Percentiles rank a stretch among this genome's conserved stretches.
phyloP scores from a whole-genome alignment of 1,139 yeast genomes.

The Pichia sp. region DNA sequence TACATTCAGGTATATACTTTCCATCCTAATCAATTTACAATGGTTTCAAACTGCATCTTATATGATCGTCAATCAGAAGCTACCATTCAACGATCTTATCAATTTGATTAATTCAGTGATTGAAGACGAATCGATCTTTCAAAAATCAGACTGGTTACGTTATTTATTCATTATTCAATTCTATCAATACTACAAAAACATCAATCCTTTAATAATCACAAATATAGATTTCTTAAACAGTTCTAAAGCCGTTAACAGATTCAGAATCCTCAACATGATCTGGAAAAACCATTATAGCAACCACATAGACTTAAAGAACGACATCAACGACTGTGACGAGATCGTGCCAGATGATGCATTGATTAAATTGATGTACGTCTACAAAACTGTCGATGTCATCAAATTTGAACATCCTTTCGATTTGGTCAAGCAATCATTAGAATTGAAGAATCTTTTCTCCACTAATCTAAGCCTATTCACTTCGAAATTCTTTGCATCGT shows the following conservation, averaged over 20 bases:
- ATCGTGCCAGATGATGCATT: slow-evolving; percentile 3
- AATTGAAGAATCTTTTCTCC: not conserved
- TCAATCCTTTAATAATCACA: slow-evolving; percentile 14
- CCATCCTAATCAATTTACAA: slow-evolving; percentile 13
- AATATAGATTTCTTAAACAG: slow-evolving; percentile 16
- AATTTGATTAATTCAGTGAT: slow-evolving; percentile 15
- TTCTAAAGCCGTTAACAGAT: slow-evolving; percentile 1
- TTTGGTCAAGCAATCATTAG: not conserved
- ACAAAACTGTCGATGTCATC: slow-evolving; percentile 11
- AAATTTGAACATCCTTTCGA: slow-evolving; percentile 6
- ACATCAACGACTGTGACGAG: slow-evolving; percentile 5
- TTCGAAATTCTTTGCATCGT: slow-evolving; percentile 1
- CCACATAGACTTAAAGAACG: slow-evolving; percentile 5
- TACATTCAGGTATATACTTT: slow-evolving; percentile 1
- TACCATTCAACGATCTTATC: slow-evolving; percentile 18
- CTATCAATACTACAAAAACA: slow-evolving; percentile 5
- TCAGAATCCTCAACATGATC: slow-evolving; percentile 13
- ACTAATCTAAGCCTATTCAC: not conserved
- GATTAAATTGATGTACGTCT: slow-evolving; percentile 8
- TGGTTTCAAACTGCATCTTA: slow-evolving; percentile 23
- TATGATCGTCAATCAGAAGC: slow-evolving; percentile 11
- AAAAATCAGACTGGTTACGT: slow-evolving; percentile 16
- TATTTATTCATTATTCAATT: slow-evolving; percentile 15
- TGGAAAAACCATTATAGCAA: slow-evolving; percentile 10
- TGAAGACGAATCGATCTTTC: slow-evolving; percentile 12